Percentiles rank a stretch among this genome's conserved stretches.
phyloP scores from a whole-genome alignment of 306 rosid genomes.

The Sophora flavescens region DNA sequence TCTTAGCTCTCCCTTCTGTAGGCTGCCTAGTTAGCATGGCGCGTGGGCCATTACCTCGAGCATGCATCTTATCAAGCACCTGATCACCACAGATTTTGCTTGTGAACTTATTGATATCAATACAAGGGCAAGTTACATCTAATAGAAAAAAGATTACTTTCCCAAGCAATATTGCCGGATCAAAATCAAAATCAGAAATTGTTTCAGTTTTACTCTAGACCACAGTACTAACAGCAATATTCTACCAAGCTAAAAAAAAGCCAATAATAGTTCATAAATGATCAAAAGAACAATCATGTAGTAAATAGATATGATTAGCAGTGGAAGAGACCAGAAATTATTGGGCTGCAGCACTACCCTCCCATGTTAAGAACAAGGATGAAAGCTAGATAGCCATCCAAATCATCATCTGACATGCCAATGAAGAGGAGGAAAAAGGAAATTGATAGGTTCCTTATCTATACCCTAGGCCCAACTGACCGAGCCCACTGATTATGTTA shows the following conservation, averaged over 20 bases:
- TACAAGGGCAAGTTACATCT: slow-evolving; percentile 1
- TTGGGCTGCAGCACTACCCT: no score
- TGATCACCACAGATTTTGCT: slow-evolving; percentile 40
- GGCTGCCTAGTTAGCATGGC: slow-evolving; percentile 86
- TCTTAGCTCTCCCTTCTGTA: slow-evolving; percentile 92
- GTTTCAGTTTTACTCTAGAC: slow-evolving; percentile 3
- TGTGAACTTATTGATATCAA: slow-evolving; percentile 37
- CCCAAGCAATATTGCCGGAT: not conserved
- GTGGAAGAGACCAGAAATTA: no score
- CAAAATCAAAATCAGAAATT: not conserved
- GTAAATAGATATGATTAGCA: no score
- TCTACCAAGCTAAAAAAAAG: not conserved
- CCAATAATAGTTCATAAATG: slow-evolving; percentile 1
- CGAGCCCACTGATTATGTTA: no score
- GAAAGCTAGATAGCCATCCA: no score
- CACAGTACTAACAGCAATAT: not conserved
- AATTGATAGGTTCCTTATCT: no score
- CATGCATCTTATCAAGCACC: slow-evolving; percentile 98
- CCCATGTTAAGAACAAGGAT: no score
- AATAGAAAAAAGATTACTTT: not conserved
- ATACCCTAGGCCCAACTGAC: no score
- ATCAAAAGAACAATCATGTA: not conserved
- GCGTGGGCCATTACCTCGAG: slow-evolving; percentile 90
- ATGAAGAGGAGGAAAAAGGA: no score
- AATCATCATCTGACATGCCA: no score